Conservation (phyloP, 371 early-diverging fungal genomes). For the Mortierella polycephala region DNA sequence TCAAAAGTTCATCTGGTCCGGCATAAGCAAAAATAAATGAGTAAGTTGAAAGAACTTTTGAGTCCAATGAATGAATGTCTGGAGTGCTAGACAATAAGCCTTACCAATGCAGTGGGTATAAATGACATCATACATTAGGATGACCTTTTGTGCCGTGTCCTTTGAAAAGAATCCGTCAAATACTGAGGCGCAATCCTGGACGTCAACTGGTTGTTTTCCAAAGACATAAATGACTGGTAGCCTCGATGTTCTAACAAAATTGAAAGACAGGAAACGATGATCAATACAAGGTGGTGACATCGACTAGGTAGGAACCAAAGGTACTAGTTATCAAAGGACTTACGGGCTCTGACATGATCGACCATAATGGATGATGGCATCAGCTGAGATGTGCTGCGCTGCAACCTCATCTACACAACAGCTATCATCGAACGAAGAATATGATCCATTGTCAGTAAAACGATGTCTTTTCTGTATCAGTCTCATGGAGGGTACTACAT, state of each 20-base stretch:
- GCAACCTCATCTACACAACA: conserved; percentile 98
- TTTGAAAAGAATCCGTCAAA: conserved; percentile 57
- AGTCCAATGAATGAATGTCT: background rate
- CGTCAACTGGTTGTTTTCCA: conserved; percentile 77
- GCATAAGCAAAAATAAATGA: no score
- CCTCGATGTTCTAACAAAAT: conserved; percentile 68
- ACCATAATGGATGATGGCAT: conserved; percentile 93
- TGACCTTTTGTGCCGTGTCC: conserved; percentile 59
- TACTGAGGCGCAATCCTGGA: conserved; percentile 60
- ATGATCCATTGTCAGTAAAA: no score
- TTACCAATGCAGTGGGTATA: conserved; percentile 74
- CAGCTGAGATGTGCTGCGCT: conserved; percentile 87
- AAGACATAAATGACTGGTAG: conserved; percentile 90
- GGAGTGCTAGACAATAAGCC: background rate
- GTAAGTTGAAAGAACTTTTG: background rate
- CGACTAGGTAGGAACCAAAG: background rate
- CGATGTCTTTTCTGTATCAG: no score
- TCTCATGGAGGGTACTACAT: background rate
- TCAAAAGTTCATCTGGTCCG: conserved; percentile 19
- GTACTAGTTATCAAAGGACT: conserved; percentile 22
- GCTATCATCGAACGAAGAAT: conserved; percentile 55
- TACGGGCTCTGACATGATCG: conserved; percentile 89
- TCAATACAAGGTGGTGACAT: background rate
- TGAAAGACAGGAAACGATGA: background rate
- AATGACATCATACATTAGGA: conserved; percentile 82